Evolutionary conservation across 2,329 filamentous ascomycete genomes (phyloP), one percentile per base, ranked within the genome.

Genomic region (Akanthomyces uredinophilus): DNA sequence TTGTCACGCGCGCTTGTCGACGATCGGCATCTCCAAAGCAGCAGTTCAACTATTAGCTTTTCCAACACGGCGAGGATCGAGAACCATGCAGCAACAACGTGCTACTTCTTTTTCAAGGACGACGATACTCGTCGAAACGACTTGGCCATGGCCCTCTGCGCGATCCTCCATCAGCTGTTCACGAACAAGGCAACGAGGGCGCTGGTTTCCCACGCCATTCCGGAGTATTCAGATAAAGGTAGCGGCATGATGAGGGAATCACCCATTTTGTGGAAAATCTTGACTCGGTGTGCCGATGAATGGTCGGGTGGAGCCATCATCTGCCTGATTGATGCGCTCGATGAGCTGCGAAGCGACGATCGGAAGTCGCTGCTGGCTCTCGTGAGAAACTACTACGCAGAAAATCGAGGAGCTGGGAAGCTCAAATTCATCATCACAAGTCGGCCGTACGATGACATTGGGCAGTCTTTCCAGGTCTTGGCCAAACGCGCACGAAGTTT

Each of bases 41-140:
- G 46, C 8, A 59, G 14, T 4, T 27, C 46, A 6, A 60, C 47
- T 24, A 41, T 60, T 3, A 37, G n/a, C 20, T 18, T 50, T 16
- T 32, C 8, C n/a, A 5, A 5, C 29, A 5, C 44, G n/a, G 37
- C 5, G 3, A 16, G 10, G 4, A n/a, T 60, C 7, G 35, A 35
- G 5, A 60, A 22, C 32, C 14, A 53, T 18, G 20, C 63, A 35
- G 43, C 41, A 27, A 68, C 68, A 1, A 66, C 71, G 5, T 75
- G 71, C 56, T 76, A 71, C 64, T 77, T 75, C 65, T 78, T 77
- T 65, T 76, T 75, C 62, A 73, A 75, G 51, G 72, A 75, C 39
- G 72, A 75, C 46, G 66, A 72, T 0, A 65, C n/a, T 11, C 32
- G 71, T 2, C 72, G 77, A 57, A 70, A 72, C 27, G 65, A 55